phyloP scores from a whole-genome alignment of 352 stramenopile species.

The Globisporangium orthogonon region DNA sequence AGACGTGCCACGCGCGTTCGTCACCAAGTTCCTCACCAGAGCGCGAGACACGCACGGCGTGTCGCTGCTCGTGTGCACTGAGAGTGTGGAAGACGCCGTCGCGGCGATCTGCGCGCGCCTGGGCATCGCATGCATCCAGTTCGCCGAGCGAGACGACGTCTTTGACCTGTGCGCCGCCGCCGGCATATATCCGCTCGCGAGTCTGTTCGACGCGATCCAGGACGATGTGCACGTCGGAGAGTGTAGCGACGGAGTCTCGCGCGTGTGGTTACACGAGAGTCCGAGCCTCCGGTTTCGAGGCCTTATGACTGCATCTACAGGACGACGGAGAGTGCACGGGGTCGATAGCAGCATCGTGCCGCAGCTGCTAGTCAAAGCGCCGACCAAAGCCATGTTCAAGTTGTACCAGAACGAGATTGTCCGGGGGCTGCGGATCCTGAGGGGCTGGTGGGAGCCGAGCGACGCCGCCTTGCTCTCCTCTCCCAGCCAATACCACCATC shows the following conservation, averaged over 20 bases:
- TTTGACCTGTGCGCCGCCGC: constrained; percentile 28
- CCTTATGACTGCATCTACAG: constrained; percentile 3
- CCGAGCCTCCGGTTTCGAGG: constrained; percentile 31
- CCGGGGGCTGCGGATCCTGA: constrained; percentile 53
- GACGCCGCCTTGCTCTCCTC: not conserved
- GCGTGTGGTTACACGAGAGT: constrained; percentile 33
- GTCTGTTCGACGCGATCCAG: constrained; percentile 41
- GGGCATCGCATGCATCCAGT: constrained; percentile 53
- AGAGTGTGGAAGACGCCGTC: constrained; percentile 36
- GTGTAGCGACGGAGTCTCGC: constrained; percentile 18
- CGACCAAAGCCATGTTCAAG: constrained; percentile 57
- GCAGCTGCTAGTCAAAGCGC: constrained; percentile 48
- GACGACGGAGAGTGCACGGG: not conserved
- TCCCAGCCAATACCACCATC: not conserved
- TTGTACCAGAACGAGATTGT: constrained; percentile 52
- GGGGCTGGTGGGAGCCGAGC: constrained; percentile 24
- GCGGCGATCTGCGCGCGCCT: constrained; percentile 34
- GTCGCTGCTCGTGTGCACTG: constrained; percentile 38
- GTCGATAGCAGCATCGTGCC: constrained; percentile 17
- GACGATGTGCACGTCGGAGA: constrained; percentile 27
- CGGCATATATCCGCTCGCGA: constrained; percentile 35
- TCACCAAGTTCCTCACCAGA: constrained; percentile 20
- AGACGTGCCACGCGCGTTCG: constrained; percentile 18
- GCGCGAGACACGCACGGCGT: constrained; percentile 21
- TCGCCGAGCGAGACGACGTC: constrained; percentile 46